These are phyloP conservation scores for Dactylonectria estremocensis DNA, from an alignment of 2,329 filamentous ascomycete genomes.

Conservation along the genomic window DNA sequence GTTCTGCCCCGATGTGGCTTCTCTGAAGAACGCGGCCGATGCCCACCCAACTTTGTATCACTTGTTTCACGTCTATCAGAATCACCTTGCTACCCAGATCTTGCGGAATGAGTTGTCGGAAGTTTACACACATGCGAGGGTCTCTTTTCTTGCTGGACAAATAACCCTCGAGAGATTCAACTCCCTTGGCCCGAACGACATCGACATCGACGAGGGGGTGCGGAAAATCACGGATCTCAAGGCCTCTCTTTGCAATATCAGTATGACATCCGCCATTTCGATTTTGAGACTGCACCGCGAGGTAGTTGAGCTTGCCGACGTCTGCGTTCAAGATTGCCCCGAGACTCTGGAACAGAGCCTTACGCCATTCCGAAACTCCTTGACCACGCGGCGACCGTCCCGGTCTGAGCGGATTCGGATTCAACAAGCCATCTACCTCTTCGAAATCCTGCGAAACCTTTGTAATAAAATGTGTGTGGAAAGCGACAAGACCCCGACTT, in stretches of 20 bases:
- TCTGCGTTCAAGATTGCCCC: constrained; percentile 15
- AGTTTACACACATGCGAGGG: constrained; percentile 7
- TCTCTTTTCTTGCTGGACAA: neutral
- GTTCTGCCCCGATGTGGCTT: neutral
- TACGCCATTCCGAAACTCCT: constrained; percentile 5
- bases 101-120: constrained; percentile 16
- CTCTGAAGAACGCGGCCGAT: neutral
- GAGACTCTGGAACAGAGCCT: constrained; percentile 11
- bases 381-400: neutral
- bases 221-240: neutral
- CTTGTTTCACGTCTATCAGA: neutral
- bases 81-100: neutral
- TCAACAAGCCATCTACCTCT: constrained; percentile 29
- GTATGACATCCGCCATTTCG: neutral
- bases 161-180: neutral
- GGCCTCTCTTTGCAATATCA: neutral
- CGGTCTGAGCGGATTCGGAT: constrained; percentile 12
- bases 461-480: constrained; percentile 5
- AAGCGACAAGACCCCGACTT: neutral
- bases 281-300: constrained; percentile 2
- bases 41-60: constrained; percentile 2
- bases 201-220: neutral
- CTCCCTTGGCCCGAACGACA: neutral
- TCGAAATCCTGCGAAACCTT: constrained; percentile 15
- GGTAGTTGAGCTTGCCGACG: constrained; percentile 10